Percentiles rank a stretch among this genome's conserved stretches.
Evolutionary conservation across 1,139 yeast genomes (phyloP).

Genomic region (Nadsonia commutata): DNA sequence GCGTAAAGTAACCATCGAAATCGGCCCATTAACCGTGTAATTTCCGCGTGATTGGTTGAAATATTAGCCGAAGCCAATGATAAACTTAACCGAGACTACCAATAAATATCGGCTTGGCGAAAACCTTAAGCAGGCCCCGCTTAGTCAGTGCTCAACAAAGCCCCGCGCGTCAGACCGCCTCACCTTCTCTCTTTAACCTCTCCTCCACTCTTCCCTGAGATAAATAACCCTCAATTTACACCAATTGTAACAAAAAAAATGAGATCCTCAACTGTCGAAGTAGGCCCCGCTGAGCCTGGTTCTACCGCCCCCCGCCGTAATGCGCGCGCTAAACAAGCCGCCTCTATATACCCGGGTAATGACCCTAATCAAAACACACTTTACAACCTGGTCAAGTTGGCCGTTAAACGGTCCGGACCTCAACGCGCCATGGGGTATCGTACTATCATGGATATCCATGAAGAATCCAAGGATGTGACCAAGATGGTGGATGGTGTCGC

Average conservation of each 20-base stretch:
- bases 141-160: too few species aligned
- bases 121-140: too few species aligned
- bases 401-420: slow-evolving; percentile 42
- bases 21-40: too few species aligned
- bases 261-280: slow-evolving; percentile 40
- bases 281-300: slow-evolving; percentile 68
- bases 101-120: too few species aligned
- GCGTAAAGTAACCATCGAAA: too few species aligned
- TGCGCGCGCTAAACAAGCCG: slow-evolving; percentile 39
- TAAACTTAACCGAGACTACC: too few species aligned
- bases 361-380: slow-evolving; percentile 35
- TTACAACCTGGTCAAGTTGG: slow-evolving; percentile 54
- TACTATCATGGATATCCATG: slow-evolving; percentile 54
- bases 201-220: too few species aligned
- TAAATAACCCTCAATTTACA: too few species aligned
- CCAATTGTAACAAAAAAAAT: slow-evolving; percentile 7
- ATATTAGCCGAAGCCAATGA: too few species aligned
- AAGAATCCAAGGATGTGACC: slow-evolving; percentile 59
- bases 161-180: too few species aligned
- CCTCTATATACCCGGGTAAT: slow-evolving; percentile 23
- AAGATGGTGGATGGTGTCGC: slow-evolving; percentile 70
- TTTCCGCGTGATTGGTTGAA: too few species aligned
- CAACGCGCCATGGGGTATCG: slow-evolving; percentile 67
- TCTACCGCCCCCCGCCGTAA: slow-evolving; percentile 90
- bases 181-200: too few species aligned